These are phyloP conservation scores for Corymbia citriodora DNA, from an alignment of 441 rosid genomes.

Conservation along the genomic window DNA sequence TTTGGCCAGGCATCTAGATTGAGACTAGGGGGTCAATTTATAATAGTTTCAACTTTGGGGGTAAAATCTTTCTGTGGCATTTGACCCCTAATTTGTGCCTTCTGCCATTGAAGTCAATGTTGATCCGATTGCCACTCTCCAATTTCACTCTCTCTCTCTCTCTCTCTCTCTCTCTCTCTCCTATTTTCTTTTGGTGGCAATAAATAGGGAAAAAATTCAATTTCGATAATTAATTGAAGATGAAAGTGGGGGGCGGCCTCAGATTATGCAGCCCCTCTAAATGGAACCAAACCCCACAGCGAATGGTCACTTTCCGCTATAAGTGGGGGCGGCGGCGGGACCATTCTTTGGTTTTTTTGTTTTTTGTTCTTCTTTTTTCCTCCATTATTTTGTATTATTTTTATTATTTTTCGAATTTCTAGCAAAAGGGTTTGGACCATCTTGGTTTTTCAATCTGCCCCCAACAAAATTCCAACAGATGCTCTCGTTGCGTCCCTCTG, in stretches of 20 bases:
- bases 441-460: neutral
- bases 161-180: neutral
- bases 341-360: neutral
- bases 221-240: neutral
- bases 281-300: neutral
- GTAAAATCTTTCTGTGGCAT: neutral
- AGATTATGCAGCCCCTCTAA: neutral
- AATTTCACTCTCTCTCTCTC: neutral
- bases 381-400: neutral
- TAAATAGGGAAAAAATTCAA: neutral
- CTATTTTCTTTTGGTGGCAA: neutral
- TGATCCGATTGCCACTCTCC: neutral
- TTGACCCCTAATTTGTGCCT: neutral
- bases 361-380: neutral
- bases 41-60: neutral
- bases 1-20: neutral
- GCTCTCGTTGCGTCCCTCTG: neutral
- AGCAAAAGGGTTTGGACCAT: neutral
- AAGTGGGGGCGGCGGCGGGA: conserved; percentile 31
- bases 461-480: neutral
- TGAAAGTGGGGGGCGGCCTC: neutral
- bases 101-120: neutral
- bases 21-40: neutral
- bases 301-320: conserved; percentile 45
- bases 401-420: neutral